A percentile compares a stretch with the other conserved stretches of the same genome.
These are phyloP conservation scores for Carpinus fangiana DNA, from an alignment of 306 rosid genomes.

Conservation along the genomic window DNA sequence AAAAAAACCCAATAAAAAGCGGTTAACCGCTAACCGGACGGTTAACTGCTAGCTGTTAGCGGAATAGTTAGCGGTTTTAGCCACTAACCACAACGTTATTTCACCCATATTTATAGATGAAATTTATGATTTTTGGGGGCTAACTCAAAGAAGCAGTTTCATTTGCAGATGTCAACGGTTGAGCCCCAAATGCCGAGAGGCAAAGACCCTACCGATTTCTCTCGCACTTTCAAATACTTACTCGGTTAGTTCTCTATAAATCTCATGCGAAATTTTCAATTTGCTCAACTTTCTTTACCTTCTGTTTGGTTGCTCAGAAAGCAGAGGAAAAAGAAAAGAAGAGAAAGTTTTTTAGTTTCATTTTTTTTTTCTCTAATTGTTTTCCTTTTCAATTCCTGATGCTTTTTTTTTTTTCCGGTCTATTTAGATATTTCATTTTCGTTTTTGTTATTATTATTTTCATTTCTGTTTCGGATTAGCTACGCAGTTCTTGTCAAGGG, in stretches of 20 bases:
- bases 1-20: too few relatives aligned
- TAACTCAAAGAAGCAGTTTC: neutral
- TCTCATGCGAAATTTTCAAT: neutral
- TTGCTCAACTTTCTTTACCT: neutral
- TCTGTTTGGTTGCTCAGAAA: constrained; percentile 5
- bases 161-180: constrained; percentile 41
- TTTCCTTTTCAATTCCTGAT: neutral
- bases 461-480: constrained; percentile 44
- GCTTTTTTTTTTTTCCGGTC: too few relatives aligned
- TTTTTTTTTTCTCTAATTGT: neutral
- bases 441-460: neutral
- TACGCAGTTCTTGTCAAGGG: constrained; percentile 91
- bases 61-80: too few relatives aligned
- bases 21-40: too few relatives aligned
- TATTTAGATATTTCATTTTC: neutral
- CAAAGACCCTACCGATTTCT: constrained; percentile 50
- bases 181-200: constrained; percentile 24
- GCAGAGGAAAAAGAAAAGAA: neutral
- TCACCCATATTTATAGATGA: neutral
- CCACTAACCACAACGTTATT: too few relatives aligned
- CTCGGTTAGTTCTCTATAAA: constrained; percentile 47
- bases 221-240: constrained; percentile 86
- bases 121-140: neutral
- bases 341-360: too few relatives aligned
- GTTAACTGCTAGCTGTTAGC: too few relatives aligned